phyloP scores from a whole-genome alignment of 768 basidiomycete genomes.

The Podaxis pistillaris region DNA sequence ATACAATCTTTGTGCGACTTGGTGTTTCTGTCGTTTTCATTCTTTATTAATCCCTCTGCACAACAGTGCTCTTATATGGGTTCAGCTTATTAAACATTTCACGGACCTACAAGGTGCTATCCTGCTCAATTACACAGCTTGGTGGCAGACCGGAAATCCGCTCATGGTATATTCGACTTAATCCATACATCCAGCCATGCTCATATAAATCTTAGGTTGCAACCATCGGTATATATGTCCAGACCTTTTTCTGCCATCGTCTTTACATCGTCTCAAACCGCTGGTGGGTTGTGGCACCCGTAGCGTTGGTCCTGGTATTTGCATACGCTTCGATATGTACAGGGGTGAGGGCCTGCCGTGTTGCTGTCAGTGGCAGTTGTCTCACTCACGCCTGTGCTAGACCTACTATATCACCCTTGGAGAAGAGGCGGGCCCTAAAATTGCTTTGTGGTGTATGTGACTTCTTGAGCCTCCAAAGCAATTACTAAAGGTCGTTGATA shows the following conservation, averaged over 20 bases:
- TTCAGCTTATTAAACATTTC: conserved; percentile 27
- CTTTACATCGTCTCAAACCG: conserved; percentile 27
- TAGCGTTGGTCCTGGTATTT: conserved; percentile 24
- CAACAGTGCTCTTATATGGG: conserved; percentile 29
- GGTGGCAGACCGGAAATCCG: conserved; percentile 31
- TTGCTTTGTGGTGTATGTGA: conserved; percentile 28
- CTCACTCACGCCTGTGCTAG: conserved; percentile 14
- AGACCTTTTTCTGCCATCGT: conserved; percentile 30
- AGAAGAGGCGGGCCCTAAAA: conserved; percentile 14
- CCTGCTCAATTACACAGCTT: conserved; percentile 27
- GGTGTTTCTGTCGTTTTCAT: neutral
- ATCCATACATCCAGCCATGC: neutral
- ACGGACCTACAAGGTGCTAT: conserved; percentile 28
- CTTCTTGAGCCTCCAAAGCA: neutral
- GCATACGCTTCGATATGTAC: conserved; percentile 26
- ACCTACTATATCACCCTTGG: conserved; percentile 27
- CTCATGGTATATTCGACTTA: conserved; percentile 24
- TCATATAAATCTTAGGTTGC: conserved; percentile 23
- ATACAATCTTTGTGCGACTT: conserved; percentile 30
- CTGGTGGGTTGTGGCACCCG: conserved; percentile 22
- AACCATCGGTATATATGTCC: conserved; percentile 31
- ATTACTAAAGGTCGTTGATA: neutral
- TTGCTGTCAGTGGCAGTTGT: neutral
- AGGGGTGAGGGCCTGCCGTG: conserved; percentile 20
- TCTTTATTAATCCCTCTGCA: neutral